Evolutionary conservation across 495 filamentous ascomycete species (phyloP).

Genomic region (Bombardia bombarda): DNA sequence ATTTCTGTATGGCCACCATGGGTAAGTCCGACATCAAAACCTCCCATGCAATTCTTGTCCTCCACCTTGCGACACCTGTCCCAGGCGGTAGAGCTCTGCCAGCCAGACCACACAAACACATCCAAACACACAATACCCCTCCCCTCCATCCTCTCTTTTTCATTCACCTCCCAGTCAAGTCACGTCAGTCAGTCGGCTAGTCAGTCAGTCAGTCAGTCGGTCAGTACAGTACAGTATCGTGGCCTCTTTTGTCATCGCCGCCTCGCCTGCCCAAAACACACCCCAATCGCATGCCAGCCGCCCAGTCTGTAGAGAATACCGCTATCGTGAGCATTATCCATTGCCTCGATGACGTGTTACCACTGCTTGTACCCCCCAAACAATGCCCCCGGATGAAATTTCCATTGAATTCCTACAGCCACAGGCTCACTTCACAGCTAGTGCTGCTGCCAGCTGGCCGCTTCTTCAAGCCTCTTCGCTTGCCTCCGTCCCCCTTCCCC

Average conservation of each 20-base stretch:
- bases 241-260: neutral
- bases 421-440: too few species aligned
- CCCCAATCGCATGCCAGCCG: slow-evolving; percentile 3
- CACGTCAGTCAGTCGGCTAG: slow-evolving; percentile 10
- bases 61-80: slow-evolving; percentile 1
- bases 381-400: slow-evolving; percentile 13
- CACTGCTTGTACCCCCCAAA: slow-evolving; percentile 23
- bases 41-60: slow-evolving; percentile 15
- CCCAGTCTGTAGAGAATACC: slow-evolving; percentile 6
- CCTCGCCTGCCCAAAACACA: slow-evolving; percentile 9
- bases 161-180: slow-evolving; percentile 1
- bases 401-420: slow-evolving; percentile 15
- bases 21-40: slow-evolving; percentile 34
- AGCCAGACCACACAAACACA: too few species aligned
- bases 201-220: too few species aligned
- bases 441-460: slow-evolving; percentile 6
- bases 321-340: slow-evolving; percentile 24
- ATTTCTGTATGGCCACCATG: slow-evolving; percentile 25
- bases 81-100: neutral
- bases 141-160: neutral
- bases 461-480: slow-evolving; percentile 17
- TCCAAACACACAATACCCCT: neutral
- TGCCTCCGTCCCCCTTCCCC: slow-evolving; percentile 14
- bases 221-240: neutral
- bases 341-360: slow-evolving; percentile 37